Conservation (phyloP, 129 eudicot species). For the Centella asiatica region DNA sequence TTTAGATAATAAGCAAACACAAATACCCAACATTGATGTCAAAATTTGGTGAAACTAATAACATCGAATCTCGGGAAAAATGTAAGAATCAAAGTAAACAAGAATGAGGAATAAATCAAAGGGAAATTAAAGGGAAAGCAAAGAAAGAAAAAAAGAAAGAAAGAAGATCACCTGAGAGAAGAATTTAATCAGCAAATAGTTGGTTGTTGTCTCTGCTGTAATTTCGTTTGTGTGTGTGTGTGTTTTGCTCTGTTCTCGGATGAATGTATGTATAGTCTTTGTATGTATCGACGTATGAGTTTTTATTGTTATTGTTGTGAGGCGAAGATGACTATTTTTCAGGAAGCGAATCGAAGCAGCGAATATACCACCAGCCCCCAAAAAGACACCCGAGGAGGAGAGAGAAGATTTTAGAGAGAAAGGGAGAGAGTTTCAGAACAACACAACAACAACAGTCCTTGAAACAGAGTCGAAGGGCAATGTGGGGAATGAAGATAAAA, state of each 20-base stretch:
- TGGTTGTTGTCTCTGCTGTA: not conserved
- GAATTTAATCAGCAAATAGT: not conserved
- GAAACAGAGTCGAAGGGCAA: not conserved
- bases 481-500: not conserved
- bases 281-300: too few relatives aligned
- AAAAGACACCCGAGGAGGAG: not conserved
- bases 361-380: constrained; percentile 3
- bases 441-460: not conserved
- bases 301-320: not conserved
- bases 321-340: constrained; percentile 1
- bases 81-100: not conserved
- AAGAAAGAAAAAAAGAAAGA: not conserved
- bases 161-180: not conserved
- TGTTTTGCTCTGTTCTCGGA: not conserved
- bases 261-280: not conserved
- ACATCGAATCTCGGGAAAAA: not conserved
- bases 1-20: not conserved
- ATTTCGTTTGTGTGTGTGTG: not conserved
- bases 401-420: not conserved
- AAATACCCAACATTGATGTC: not conserved
- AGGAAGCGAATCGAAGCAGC: constrained; percentile 11
- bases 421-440: not conserved
- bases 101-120: not conserved
- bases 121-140: not conserved
- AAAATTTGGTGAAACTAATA: not conserved